Evolutionary conservation across 306 rosid species (phyloP), one percentile per base, ranked within the genome.

Genomic region (Casuarina glauca): DNA sequence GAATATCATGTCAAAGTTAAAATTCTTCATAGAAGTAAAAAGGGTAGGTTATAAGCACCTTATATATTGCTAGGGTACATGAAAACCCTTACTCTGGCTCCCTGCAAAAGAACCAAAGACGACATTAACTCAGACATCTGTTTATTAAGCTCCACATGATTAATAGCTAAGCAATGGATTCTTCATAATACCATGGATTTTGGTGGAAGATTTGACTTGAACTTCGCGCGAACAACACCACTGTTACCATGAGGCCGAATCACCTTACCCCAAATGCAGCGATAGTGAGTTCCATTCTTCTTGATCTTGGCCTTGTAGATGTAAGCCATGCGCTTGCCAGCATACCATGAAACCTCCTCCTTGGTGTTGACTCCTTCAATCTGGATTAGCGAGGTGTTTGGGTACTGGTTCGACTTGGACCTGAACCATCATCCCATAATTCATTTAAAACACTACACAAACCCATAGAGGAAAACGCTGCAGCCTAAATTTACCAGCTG

Each of bases 181-280:
- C 6, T 67, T 32, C 26, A 32, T 9, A 36, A 58, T 90, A 94
- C 98, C 97, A 92, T 94, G 73, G 97, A 90, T 82, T 74, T 94
- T 1, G 98, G 98, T 2, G 98, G 98, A 62, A 94, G 86, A 51
- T 94, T 92, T 48, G 98, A 92, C 74, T 81, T 94, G 92, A 94
- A 94, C 84, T 92, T 94, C 4, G 98, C 92, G 26, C 97, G 94
- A 62, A 94, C 96, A 48, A 94, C 55, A 3, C 98, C 98, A 13
- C 92, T 94, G 90, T 94, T 94, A 43, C 97, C 98, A 0, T 92
- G 98, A 3, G 98, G 92, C 89, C 97, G 88, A 6, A 83, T 46
- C 7, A 92, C 97, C 89, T 92, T 94, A 4, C 98, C 98, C 97
- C 97, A 94, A 44, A 92, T 84, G 90, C 98, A 92, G 61, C 98